Evolutionary conservation across 768 basidiomycete genomes (phyloP), one percentile per base, ranked within the genome.

Genomic region (Agrocybe chaxingu): DNA sequence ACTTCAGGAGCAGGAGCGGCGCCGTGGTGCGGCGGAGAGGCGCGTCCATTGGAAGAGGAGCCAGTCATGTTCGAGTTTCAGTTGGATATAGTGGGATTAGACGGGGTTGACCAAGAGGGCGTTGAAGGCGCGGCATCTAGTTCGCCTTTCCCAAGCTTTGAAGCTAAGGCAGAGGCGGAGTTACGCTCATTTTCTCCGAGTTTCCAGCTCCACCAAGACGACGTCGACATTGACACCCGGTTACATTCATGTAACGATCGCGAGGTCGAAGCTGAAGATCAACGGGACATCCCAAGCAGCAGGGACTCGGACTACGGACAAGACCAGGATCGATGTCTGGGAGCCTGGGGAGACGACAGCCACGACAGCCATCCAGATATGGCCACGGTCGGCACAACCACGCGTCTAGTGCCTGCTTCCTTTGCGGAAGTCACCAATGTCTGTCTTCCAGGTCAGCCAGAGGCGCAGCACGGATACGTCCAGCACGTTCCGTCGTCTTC

Each of bases 1-100:
- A 24, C 24, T 24, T 24, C 24, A 24, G 73, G 74, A 42, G 71
- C 73, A 3, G 51, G 54, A 0, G 39, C 52, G 31, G 34, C 57
- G 35, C 36, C 74, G 7, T 79, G 76, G 75, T 69, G 66, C 8
- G 71, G 73, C 48, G 74, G 77, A 47, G 78, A 80, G 47, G 77
- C 83, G 4, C 77, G 78, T 0, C 80, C 87, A 0, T 70, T 87
- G 45, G 78, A 79, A 1, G 72, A 84, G 52, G 77, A 80, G 48
- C 85, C 86, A 4, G 58, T 76, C 38, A 69, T 82, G 43, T 78
- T 86, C 56, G 84, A 87, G 62, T 89, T 85, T 60, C 85, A 87
- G 65, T 70, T 85, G 41, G 72, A 73, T 19, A 48, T 74, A 4
- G 61, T 62, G 7, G 60, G 56, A 13, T 54, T 49, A 34, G 49